Percentiles rank a stretch among this genome's conserved stretches.
Conservation (phyloP, 768 basidiomycete genomes). For the Dioszegia crocea region DNA sequence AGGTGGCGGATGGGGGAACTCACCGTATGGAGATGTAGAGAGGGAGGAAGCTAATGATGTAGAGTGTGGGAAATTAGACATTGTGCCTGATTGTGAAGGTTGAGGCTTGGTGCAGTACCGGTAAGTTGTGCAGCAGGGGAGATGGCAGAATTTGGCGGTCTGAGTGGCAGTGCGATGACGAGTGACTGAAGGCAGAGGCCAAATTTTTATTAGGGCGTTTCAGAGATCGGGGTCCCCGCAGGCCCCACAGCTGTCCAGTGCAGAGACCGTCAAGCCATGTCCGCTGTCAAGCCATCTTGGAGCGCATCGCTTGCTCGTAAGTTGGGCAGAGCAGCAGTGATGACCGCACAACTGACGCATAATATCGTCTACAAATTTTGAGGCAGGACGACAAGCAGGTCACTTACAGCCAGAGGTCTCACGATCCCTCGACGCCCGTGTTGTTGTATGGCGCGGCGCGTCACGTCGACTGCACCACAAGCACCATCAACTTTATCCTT, state of each 20-base stretch:
- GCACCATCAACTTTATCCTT: too few relatives aligned
- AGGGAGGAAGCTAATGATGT: slow-evolving; percentile 30
- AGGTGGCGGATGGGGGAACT: slow-evolving; percentile 8
- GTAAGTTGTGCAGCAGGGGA: neutral
- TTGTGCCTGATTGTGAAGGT: neutral
- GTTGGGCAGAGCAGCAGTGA: too few relatives aligned
- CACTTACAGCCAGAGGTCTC: too few relatives aligned
- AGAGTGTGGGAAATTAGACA: slow-evolving; percentile 42
- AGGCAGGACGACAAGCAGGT: too few relatives aligned
- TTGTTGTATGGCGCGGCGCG: too few relatives aligned
- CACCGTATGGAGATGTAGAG: slow-evolving; percentile 43
- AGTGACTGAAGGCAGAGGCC: neutral
- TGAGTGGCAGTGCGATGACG: neutral
- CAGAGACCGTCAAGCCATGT: neutral
- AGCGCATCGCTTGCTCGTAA: too few relatives aligned
- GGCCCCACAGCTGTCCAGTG: neutral
- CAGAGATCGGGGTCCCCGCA: slow-evolving; percentile 1
- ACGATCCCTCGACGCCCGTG: too few relatives aligned
- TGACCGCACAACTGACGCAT: too few relatives aligned
- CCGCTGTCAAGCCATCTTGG: neutral
- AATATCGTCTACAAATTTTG: too few relatives aligned
- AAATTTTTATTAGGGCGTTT: neutral
- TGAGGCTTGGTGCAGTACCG: neutral
- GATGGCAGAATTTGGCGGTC: neutral
- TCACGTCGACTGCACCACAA: too few relatives aligned